These are phyloP conservation scores for Musa beccarii DNA, from an alignment of 176 grass and related monocot species.

Conservation along the genomic window DNA sequence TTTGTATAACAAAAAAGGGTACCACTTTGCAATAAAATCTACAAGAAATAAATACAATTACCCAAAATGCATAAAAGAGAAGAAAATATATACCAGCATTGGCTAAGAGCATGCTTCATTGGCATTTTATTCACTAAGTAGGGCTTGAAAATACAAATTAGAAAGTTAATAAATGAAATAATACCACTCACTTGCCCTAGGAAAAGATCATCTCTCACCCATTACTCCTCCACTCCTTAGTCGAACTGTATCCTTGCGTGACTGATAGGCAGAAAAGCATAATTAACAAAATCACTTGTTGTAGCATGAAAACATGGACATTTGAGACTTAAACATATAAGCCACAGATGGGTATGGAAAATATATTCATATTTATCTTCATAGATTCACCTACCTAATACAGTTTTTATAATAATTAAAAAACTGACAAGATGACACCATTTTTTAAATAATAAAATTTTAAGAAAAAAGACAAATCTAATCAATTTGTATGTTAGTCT, in stretches of 20 bases:
- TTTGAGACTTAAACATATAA: not conserved
- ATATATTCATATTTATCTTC: too few relatives aligned
- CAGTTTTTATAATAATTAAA: too few relatives aligned
- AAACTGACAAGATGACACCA: too few relatives aligned
- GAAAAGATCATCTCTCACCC: constrained; percentile 9
- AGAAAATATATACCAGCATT: not conserved
- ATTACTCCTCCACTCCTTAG: constrained; percentile 9
- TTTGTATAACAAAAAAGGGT: not conserved
- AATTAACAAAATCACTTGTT: not conserved
- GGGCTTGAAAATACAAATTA: too few relatives aligned
- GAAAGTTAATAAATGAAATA: not conserved
- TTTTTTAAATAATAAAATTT: too few relatives aligned
- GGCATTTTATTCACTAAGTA: too few relatives aligned
- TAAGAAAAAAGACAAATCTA: too few relatives aligned
- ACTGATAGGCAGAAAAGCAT: not conserved
- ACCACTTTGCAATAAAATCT: not conserved
- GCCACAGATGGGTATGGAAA: not conserved
- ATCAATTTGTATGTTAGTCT: too few relatives aligned
- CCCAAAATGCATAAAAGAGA: not conserved
- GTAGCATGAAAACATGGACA: not conserved
- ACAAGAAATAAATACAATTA: constrained; percentile 4
- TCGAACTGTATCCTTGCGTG: not conserved
- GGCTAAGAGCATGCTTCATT: too few relatives aligned
- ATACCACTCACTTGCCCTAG: constrained; percentile 16
- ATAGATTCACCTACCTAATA: not conserved